These are phyloP conservation scores for Naganishia albida DNA, from an alignment of 1,284 basidiomycete genomes.

Conservation along the genomic window DNA sequence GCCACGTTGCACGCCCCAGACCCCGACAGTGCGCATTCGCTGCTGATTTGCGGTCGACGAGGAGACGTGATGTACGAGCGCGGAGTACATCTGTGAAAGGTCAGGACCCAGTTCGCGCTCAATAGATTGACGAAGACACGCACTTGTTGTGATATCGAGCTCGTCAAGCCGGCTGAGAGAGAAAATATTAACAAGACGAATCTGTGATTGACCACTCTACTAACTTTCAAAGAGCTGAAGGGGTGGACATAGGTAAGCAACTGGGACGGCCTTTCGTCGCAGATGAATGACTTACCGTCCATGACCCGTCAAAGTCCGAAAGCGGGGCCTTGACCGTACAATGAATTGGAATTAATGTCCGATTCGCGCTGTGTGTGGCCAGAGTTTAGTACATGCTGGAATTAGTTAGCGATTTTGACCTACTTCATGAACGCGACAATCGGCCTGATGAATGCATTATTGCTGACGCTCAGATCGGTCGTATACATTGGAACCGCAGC, in stretches of 20 bases:
- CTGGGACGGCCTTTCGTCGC: not conserved
- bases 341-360: conserved; percentile 86
- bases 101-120: conserved; percentile 20
- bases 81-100: conserved; percentile 70
- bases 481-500: conserved; percentile 91
- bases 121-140: conserved; percentile 12
- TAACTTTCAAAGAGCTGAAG: conserved; percentile 47
- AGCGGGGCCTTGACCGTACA: conserved; percentile 79
- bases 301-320: conserved; percentile 43
- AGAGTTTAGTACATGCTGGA: conserved; percentile 15
- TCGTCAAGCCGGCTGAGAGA: conserved; percentile 41
- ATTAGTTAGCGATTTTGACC: conserved; percentile 42
- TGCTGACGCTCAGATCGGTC: conserved; percentile 82
- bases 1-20: conserved; percentile 77
- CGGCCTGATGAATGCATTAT: conserved; percentile 90
- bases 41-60: conserved; percentile 78
- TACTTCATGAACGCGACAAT: conserved; percentile 99
- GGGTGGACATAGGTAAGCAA: conserved; percentile 1
- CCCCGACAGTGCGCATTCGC: conserved; percentile 78
- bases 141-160: conserved; percentile 51
- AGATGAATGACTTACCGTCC: conserved; percentile 54
- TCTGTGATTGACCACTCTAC: not conserved
- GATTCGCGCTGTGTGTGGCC: conserved; percentile 66
- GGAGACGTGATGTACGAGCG: conserved; percentile 86
- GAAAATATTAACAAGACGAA: not conserved